Conservation (phyloP, 75 land plant species). For the Pinus albicaulis region DNA sequence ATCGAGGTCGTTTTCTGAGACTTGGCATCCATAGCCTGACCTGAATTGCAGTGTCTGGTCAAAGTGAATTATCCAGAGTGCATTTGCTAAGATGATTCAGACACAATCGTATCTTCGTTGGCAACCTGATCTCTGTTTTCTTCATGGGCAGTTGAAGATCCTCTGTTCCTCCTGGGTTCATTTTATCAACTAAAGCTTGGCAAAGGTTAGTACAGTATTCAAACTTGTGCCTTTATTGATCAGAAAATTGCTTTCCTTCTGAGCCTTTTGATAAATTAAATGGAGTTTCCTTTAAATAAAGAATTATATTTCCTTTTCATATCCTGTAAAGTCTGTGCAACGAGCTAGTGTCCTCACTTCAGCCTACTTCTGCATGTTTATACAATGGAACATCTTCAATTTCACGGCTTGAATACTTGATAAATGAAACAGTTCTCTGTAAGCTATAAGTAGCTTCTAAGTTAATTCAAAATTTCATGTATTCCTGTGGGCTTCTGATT, state of each 20-base stretch:
- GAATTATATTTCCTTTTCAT: not conserved
- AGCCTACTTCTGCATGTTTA: not conserved
- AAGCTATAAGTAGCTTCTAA: not conserved
- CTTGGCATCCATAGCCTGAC: not conserved
- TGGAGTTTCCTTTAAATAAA: not conserved
- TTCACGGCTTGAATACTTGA: too few relatives aligned
- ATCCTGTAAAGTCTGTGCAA: not conserved
- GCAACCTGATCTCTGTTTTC: not conserved
- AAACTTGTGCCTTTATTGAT: conserved; percentile 3
- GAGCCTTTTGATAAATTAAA: not conserved
- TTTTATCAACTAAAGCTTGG: not conserved
- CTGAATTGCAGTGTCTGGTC: not conserved
- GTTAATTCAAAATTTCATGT: not conserved
- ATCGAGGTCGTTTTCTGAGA: not conserved
- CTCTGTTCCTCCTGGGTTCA: not conserved
- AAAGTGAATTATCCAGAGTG: not conserved
- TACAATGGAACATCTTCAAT: not conserved
- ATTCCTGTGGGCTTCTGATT: not conserved
- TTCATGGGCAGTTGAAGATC: conserved; percentile 1
- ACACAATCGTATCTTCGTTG: not conserved
- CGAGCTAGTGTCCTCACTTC: not conserved
- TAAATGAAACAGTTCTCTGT: not conserved
- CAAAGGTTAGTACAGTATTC: conserved; percentile 6
- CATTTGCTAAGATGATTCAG: not conserved
- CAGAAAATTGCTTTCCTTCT: not conserved